Evolutionary conservation across 768 basidiomycete species (phyloP).

Genomic region (Lactarius sp.): DNA sequence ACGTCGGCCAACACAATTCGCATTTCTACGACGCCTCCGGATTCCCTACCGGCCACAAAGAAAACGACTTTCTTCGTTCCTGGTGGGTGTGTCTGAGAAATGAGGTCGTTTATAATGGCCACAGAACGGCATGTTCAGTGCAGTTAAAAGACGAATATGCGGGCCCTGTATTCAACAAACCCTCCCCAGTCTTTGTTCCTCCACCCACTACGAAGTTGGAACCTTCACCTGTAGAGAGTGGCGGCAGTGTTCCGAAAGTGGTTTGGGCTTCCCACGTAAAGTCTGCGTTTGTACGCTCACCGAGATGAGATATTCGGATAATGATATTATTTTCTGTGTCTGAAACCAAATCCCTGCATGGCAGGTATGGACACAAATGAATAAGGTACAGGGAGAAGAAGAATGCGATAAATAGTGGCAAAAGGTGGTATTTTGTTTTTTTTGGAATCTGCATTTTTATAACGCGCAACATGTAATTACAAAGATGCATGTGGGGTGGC

Average conservation of each 20-base stretch:
- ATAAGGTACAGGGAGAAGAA: neutral
- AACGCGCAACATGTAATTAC: too few relatives aligned
- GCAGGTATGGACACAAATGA: neutral
- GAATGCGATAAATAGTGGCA: neutral
- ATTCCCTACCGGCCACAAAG: slow-evolving; percentile 21
- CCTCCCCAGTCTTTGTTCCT: slow-evolving; percentile 40
- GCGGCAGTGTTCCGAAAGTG: slow-evolving; percentile 30
- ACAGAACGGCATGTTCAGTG: too few relatives aligned
- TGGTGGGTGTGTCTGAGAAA: slow-evolving; percentile 21
- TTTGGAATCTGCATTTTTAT: too few relatives aligned
- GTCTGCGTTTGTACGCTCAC: too few relatives aligned
- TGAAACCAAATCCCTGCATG: neutral
- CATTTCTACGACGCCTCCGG: slow-evolving; percentile 25
- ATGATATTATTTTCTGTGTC: neutral
- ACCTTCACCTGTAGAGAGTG: slow-evolving; percentile 23
- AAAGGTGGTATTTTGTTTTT: neutral
- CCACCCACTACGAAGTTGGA: slow-evolving; percentile 37
- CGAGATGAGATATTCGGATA: neutral
- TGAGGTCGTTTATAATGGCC: too few relatives aligned
- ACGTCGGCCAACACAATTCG: slow-evolving; percentile 7
- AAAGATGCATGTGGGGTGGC: too few relatives aligned
- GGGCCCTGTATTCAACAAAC: slow-evolving; percentile 57
- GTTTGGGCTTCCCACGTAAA: slow-evolving; percentile 37
- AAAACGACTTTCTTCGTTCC: slow-evolving; percentile 33
- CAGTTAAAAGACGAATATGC: too few relatives aligned